Percentiles rank a stretch among this genome's conserved stretches.
phyloP scores from a whole-genome alignment of 2,329 filamentous ascomycete species.

The Claviceps paspali region DNA sequence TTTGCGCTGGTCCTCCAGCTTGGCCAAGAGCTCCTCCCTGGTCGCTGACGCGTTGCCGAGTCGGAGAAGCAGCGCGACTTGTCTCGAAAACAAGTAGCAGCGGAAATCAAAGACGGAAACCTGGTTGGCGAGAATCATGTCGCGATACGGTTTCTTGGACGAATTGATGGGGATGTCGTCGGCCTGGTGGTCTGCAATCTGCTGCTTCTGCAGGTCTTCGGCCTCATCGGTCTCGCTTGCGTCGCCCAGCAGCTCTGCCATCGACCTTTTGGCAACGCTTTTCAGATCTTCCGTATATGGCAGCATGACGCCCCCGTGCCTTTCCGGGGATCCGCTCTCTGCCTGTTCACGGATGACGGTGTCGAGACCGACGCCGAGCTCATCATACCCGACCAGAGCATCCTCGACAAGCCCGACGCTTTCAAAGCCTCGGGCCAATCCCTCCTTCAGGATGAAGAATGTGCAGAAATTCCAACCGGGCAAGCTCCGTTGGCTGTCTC shows the following conservation, averaged over 20 bases:
- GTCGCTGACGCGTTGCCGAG: slow-evolving; percentile 61
- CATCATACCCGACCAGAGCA: slow-evolving; percentile 86
- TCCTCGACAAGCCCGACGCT: slow-evolving; percentile 93
- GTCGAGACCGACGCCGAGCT: slow-evolving; percentile 78
- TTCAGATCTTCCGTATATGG: slow-evolving; percentile 60
- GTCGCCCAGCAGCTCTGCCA: slow-evolving; percentile 21
- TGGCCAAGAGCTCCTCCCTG: slow-evolving; percentile 44
- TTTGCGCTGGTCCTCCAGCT: slow-evolving; percentile 47
- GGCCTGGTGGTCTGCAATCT: slow-evolving; percentile 23
- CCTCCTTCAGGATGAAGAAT: slow-evolving; percentile 96
- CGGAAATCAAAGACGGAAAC: slow-evolving; percentile 94
- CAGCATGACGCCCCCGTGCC: slow-evolving; percentile 59
- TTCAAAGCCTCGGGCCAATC: slow-evolving; percentile 83
- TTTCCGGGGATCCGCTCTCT: slow-evolving; percentile 39
- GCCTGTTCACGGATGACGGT: slow-evolving; percentile 63
- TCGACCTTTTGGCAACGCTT: slow-evolving; percentile 36
- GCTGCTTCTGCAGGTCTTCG: slow-evolving; percentile 34
- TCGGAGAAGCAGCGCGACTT: slow-evolving; percentile 67
- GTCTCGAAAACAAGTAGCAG: slow-evolving; percentile 83
- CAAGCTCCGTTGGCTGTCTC: slow-evolving; percentile 69
- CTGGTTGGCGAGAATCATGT: slow-evolving; percentile 83
- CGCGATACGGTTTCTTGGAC: slow-evolving; percentile 68
- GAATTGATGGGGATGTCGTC: slow-evolving; percentile 47
- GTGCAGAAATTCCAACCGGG: slow-evolving; percentile 99
- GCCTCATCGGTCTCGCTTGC: slow-evolving; percentile 23